Conservation (phyloP, 805 yeast species). For the Saturnispora besseyi region DNA sequence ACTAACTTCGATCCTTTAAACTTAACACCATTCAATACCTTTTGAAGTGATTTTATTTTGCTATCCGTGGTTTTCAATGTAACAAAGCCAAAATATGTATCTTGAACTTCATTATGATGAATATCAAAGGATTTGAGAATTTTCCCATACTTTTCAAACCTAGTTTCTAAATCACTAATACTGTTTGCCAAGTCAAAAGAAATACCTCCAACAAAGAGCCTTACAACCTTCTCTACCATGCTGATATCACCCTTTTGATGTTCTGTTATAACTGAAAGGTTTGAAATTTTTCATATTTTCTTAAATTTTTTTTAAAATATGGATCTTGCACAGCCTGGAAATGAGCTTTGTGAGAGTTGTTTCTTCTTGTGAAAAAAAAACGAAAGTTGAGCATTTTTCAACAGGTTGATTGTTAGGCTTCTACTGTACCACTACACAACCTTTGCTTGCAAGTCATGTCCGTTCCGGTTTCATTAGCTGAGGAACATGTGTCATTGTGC, state of each 20-base stretch:
- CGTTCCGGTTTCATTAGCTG: slow-evolving; percentile 4
- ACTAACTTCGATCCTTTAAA: slow-evolving; percentile 66
- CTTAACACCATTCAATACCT: slow-evolving; percentile 57
- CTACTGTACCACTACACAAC: too few species aligned
- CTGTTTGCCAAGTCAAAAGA: slow-evolving; percentile 43
- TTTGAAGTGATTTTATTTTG: slow-evolving; percentile 41
- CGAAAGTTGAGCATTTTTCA: background rate
- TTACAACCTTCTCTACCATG: background rate
- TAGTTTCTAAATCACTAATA: slow-evolving; percentile 36
- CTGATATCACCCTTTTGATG: background rate
- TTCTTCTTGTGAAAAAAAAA: background rate
- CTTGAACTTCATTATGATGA: slow-evolving; percentile 46
- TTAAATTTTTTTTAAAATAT: background rate
- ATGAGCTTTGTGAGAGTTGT: too few species aligned
- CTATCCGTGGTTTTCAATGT: slow-evolving; percentile 44
- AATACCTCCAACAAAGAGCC: slow-evolving; percentile 60
- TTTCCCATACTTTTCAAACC: slow-evolving; percentile 59
- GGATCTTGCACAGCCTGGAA: slow-evolving; percentile 5
- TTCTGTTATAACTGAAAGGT: background rate
- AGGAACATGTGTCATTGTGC: slow-evolving; percentile 18
- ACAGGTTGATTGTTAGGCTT: background rate
- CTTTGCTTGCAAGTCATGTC: background rate
- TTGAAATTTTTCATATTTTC: background rate
- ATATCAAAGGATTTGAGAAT: slow-evolving; percentile 39
- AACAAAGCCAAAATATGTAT: slow-evolving; percentile 55